Evolutionary conservation across 106 monocot genomes (phyloP).

Genomic region (Agapanthus africanus): DNA sequence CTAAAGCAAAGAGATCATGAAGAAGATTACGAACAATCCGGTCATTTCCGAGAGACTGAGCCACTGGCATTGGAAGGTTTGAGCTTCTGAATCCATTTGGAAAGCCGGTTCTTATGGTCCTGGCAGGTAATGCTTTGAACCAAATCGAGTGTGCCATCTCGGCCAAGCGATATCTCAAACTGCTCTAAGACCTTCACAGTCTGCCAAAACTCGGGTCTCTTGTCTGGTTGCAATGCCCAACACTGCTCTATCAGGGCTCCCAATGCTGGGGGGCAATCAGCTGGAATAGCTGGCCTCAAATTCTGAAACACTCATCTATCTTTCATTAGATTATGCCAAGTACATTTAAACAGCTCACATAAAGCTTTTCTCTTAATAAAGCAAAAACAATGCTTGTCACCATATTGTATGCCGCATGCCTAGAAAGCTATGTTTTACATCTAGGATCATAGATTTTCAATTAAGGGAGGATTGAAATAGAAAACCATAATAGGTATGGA

Average conservation of each 20-base stretch:
- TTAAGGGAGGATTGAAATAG: too few relatives aligned
- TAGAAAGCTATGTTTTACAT: neutral
- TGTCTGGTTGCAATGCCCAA: constrained; percentile 47
- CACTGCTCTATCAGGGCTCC: constrained; percentile 59
- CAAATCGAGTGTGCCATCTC: constrained; percentile 30
- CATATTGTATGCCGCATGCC: neutral
- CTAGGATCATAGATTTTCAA: neutral
- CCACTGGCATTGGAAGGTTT: constrained; percentile 4
- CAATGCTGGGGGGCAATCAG: constrained; percentile 30
- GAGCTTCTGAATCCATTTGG: constrained; percentile 44
- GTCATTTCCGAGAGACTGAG: neutral
- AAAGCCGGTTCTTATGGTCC: constrained; percentile 34
- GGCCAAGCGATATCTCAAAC: constrained; percentile 37
- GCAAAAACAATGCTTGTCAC: too few relatives aligned
- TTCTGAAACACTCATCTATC: constrained; percentile 29
- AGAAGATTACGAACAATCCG: neutral
- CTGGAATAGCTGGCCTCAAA: constrained; percentile 49
- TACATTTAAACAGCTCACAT: neutral
- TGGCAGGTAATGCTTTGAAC: constrained; percentile 21
- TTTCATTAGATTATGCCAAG: constrained; percentile 4
- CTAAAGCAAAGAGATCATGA: neutral
- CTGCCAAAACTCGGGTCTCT: constrained; percentile 70
- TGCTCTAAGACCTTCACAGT: constrained; percentile 67
- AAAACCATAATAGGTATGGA: too few relatives aligned
- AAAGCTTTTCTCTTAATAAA: too few relatives aligned